These are phyloP conservation scores for Globisporangium nunn DNA, from an alignment of 352 stramenopile species.

Conservation along the genomic window DNA sequence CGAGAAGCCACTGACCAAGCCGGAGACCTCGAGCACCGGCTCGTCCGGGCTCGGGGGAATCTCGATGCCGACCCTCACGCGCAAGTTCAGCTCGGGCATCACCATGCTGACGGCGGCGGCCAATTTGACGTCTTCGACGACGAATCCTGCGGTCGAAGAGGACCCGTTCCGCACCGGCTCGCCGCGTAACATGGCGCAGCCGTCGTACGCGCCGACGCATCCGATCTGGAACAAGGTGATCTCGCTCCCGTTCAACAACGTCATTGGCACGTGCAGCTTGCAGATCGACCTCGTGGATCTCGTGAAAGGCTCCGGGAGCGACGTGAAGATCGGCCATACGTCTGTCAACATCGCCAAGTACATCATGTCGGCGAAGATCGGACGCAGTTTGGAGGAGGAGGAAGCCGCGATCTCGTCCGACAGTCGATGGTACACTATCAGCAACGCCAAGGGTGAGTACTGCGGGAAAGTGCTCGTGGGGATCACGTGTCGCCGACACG, in stretches of 20 bases:
- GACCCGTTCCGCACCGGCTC: constrained; percentile 53
- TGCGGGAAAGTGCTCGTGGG: constrained; percentile 79
- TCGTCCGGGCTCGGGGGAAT: constrained; percentile 37
- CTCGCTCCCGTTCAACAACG: constrained; percentile 60
- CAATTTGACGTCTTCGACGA: constrained; percentile 23
- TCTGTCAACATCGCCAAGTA: constrained; percentile 81
- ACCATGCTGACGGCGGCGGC: constrained; percentile 46
- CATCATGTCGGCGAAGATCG: constrained; percentile 50
- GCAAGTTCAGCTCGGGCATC: constrained; percentile 63
- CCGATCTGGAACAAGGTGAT: constrained; percentile 82
- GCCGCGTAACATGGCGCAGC: constrained; percentile 45
- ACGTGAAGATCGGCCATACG: constrained; percentile 52
- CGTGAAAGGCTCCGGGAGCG: constrained; percentile 21
- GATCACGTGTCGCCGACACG: constrained; percentile 55
- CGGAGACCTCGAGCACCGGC: constrained; percentile 21
- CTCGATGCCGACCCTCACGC: constrained; percentile 63
- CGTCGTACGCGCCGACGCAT: constrained; percentile 56
- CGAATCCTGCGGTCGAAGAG: constrained; percentile 21
- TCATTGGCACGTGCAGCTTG: constrained; percentile 74
- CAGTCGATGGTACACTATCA: constrained; percentile 80
- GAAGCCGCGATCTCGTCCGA: constrained; percentile 65
- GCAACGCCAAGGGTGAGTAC: constrained; percentile 81
- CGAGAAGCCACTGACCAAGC: constrained; percentile 39
- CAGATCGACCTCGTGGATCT: constrained; percentile 71
- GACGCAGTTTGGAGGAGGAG: constrained; percentile 37